These are phyloP conservation scores for Fusarium fujikuroi DNA, from an alignment of 2,329 filamentous ascomycete genomes.

Conservation along the genomic window DNA sequence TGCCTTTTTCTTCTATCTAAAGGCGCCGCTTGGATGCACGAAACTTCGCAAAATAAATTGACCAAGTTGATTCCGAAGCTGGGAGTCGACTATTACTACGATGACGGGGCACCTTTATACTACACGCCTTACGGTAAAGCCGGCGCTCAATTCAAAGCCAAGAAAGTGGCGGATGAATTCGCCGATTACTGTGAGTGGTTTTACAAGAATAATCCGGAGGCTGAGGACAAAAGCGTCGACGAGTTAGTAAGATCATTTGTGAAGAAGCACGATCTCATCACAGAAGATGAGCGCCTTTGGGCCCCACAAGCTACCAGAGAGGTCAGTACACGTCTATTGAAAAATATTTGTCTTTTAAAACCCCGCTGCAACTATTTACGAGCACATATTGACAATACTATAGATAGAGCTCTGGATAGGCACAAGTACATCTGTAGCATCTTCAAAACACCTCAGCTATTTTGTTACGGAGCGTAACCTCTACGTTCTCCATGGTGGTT, in stretches of 20 bases:
- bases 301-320: background rate
- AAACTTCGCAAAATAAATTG: background rate
- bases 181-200: background rate
- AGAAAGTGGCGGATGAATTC: background rate
- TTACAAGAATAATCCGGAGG: background rate
- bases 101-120: background rate
- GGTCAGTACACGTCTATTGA: rapidly evolving
- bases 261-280: background rate
- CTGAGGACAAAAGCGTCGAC: background rate
- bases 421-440: background rate
- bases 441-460: background rate
- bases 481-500: background rate
- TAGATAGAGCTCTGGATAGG: background rate
- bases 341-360: background rate
- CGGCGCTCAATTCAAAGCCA: background rate
- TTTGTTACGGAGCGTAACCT: background rate
- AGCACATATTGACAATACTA: background rate
- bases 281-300: background rate
- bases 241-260: background rate
- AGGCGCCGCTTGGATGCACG: background rate
- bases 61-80: background rate
- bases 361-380: rapidly evolving
- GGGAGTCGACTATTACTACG: background rate
- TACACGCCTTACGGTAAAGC: background rate
- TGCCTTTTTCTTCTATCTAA: background rate